Percentiles rank a stretch among this genome's conserved stretches.
phyloP scores from a whole-genome alignment of 306 rosid genomes.

The Vigna nakashimae region DNA sequence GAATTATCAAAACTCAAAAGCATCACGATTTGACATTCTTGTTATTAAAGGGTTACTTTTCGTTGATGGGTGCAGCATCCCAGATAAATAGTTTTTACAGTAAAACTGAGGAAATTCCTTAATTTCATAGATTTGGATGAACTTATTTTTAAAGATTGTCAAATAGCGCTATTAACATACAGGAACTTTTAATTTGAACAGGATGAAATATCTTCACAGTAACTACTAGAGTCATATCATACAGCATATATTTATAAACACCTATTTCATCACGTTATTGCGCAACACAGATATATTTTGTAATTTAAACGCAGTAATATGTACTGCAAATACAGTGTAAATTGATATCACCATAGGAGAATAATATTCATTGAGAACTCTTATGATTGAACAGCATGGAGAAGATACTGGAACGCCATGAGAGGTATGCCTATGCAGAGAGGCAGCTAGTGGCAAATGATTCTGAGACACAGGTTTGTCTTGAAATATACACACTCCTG shows the following conservation, averaged over 20 bases:
- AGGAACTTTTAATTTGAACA: not conserved
- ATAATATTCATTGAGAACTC: constrained; percentile 2
- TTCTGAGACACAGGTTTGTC: constrained; percentile 62
- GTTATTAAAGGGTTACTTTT: not conserved
- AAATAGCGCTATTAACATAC: not conserved
- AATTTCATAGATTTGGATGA: not conserved
- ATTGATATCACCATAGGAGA: not conserved
- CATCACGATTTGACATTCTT: not conserved
- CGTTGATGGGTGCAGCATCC: not conserved
- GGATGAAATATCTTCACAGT: not conserved
- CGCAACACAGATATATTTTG: not conserved
- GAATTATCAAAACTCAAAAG: not conserved
- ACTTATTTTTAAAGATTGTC: not conserved
- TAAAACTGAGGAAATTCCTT: constrained; percentile 10
- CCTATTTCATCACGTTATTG: not conserved
- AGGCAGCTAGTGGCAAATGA: constrained; percentile 55
- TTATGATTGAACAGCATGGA: constrained; percentile 70
- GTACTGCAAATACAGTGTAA: not conserved
- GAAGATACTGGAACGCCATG: constrained; percentile 87
- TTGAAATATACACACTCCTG: not conserved
- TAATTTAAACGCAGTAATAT: not conserved
- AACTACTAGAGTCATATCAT: not conserved
- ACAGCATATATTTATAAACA: not conserved
- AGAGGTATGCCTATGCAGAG: constrained; percentile 73
- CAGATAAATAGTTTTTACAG: not conserved